phyloP scores from a whole-genome alignment of 1,139 yeast genomes.

The Kurtzmaniella quercitrusa region DNA sequence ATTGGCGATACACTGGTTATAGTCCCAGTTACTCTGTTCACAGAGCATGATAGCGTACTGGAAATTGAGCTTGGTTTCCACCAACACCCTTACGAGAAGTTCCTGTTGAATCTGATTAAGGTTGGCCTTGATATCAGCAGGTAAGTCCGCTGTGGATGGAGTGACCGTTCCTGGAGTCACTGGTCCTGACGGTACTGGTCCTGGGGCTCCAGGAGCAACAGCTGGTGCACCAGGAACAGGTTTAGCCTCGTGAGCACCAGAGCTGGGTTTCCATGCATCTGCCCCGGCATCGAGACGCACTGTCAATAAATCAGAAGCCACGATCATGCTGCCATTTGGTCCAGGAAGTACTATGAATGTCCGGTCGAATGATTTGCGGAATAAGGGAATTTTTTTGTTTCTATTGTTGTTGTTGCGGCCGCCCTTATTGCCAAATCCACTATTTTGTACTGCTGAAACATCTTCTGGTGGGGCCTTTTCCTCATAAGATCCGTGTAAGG shows the following conservation, averaged over 20 bases:
- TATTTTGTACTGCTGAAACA: conserved; percentile 14
- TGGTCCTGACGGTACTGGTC: conserved; percentile 12
- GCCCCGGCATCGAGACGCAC: conserved; percentile 60
- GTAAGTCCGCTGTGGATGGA: conserved; percentile 35
- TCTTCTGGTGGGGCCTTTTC: conserved; percentile 58
- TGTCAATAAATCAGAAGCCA: conserved; percentile 79
- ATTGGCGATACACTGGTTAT: conserved; percentile 62
- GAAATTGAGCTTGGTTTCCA: conserved; percentile 72
- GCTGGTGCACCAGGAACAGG: conserved; percentile 12
- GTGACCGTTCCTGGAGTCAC: conserved; percentile 19
- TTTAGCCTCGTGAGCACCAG: conserved; percentile 12
- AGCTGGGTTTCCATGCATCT: conserved; percentile 50
- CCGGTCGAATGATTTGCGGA: conserved; percentile 81
- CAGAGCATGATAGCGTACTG: conserved; percentile 82
- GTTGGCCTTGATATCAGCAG: conserved; percentile 52
- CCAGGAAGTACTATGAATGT: conserved; percentile 76
- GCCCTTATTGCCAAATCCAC: conserved; percentile 10
- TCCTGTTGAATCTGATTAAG: conserved; percentile 60
- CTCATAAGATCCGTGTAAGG: conserved; percentile 79
- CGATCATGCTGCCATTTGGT: conserved; percentile 63
- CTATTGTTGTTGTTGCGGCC: conserved; percentile 22
- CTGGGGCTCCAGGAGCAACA: conserved; percentile 13
- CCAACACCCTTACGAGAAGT: conserved; percentile 58
- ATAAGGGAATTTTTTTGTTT: conserved; percentile 40
- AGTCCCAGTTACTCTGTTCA: conserved; percentile 87